These are phyloP conservation scores for Lodderomyces jiufengensis DNA, from an alignment of 1,139 yeast genomes.

Conservation along the genomic window DNA sequence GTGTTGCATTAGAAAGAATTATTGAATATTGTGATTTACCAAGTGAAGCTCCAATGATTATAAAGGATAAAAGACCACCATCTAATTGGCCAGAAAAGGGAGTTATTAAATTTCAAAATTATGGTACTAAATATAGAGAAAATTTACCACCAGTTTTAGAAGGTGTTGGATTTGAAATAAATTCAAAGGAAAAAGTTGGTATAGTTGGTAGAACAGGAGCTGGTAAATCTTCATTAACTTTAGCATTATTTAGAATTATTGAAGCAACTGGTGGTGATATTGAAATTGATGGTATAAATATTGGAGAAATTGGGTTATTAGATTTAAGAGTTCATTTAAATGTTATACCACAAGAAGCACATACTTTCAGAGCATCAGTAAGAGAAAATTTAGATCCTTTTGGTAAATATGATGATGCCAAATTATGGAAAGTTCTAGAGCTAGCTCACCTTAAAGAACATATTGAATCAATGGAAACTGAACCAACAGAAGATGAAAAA, in stretches of 20 bases:
- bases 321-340: conserved; percentile 33
- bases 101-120: conserved; percentile 53
- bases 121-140: conserved; percentile 65
- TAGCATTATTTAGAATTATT: conserved; percentile 60
- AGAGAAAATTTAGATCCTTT: conserved; percentile 45
- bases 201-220: conserved; percentile 83
- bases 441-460: conserved; percentile 53
- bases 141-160: conserved; percentile 72
- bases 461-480: conserved; percentile 28
- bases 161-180: conserved; percentile 41
- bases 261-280: conserved; percentile 55
- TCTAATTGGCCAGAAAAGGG: conserved; percentile 45
- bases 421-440: conserved; percentile 51
- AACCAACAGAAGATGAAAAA: conserved; percentile 18
- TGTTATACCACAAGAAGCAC: conserved; percentile 47
- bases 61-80: conserved; percentile 53
- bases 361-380: conserved; percentile 37
- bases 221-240: conserved; percentile 68
- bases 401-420: conserved; percentile 45
- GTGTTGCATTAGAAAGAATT: conserved; percentile 81
- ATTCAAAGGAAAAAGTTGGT: conserved; percentile 66
- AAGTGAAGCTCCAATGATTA: conserved; percentile 39
- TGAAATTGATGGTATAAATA: conserved; percentile 58
- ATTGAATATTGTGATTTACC: conserved; percentile 58
- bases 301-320: conserved; percentile 35